phyloP scores from a whole-genome alignment of 768 basidiomycete species.

The Gloeopeniophorella convolvens region DNA sequence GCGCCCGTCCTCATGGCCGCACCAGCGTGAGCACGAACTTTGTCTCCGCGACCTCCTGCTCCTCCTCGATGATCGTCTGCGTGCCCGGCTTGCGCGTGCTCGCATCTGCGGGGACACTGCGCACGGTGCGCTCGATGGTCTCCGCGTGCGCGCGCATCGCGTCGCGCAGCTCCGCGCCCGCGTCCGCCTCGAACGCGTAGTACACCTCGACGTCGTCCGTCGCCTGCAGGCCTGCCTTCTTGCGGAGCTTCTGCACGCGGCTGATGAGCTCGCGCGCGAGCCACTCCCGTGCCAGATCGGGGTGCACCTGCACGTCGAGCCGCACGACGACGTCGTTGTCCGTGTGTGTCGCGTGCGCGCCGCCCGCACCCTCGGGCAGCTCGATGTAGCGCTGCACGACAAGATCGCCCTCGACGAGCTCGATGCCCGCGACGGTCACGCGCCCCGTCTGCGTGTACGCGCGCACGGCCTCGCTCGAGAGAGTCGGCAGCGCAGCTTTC shows the following conservation, averaged over 20 bases:
- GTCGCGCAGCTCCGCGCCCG: slow-evolving; percentile 53
- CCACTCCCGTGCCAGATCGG: slow-evolving; percentile 84
- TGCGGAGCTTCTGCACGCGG: slow-evolving; percentile 90
- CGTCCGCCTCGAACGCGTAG: slow-evolving; percentile 69
- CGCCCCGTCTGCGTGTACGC: slow-evolving; percentile 66
- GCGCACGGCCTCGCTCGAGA: slow-evolving; percentile 81
- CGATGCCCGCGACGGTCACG: slow-evolving; percentile 82
- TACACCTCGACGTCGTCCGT: slow-evolving; percentile 91
- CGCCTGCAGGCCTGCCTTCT: slow-evolving; percentile 91
- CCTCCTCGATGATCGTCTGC: slow-evolving; percentile 69
- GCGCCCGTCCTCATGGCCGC: slow-evolving; percentile 42
- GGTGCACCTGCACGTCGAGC: slow-evolving; percentile 82
- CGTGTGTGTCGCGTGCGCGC: slow-evolving; percentile 74
- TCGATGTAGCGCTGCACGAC: slow-evolving; percentile 89
- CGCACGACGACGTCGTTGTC: slow-evolving; percentile 94
- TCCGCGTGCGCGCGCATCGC: slow-evolving; percentile 65
- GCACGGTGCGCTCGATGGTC: slow-evolving; percentile 65
- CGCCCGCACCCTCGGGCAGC: slow-evolving; percentile 45
- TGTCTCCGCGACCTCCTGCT: slow-evolving; percentile 76
- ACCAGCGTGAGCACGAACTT: slow-evolving; percentile 71
- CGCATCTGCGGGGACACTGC: slow-evolving; percentile 59
- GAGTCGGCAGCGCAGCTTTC: slow-evolving; percentile 74
- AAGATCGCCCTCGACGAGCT: slow-evolving; percentile 86
- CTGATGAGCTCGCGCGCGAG: slow-evolving; percentile 86
- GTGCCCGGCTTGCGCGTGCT: slow-evolving; percentile 43